phyloP scores from a whole-genome alignment of 257 asterid species.

The Solanum tarapatanum region DNA sequence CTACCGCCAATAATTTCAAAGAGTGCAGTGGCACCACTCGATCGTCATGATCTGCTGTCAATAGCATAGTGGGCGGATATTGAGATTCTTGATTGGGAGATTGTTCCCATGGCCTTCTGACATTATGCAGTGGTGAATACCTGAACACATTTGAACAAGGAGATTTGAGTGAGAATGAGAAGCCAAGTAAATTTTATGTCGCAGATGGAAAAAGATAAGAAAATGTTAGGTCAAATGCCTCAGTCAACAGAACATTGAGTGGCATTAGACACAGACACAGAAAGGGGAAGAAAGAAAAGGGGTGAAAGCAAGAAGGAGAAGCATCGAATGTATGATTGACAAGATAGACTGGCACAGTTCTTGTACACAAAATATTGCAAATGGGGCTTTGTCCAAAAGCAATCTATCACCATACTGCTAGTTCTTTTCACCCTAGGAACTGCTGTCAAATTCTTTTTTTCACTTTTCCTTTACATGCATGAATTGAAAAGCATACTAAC shows the following conservation, averaged over 20 bases:
- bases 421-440: neutral
- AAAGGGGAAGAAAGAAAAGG: neutral
- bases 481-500: neutral
- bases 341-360: neutral
- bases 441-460: neutral
- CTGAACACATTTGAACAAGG: constrained; percentile 16
- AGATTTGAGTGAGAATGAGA: neutral
- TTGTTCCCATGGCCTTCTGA: constrained; percentile 83
- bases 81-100: constrained; percentile 33
- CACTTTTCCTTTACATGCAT: neutral
- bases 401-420: neutral
- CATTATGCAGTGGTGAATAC: constrained; percentile 92
- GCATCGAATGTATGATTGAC: neutral
- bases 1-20: constrained; percentile 75
- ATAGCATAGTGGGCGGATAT: constrained; percentile 83
- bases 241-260: neutral
- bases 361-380: neutral
- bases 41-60: constrained; percentile 98
- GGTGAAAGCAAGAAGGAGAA: neutral
- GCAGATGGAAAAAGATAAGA: neutral
- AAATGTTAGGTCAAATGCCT: neutral
- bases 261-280: neutral
- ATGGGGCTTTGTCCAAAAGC: neutral
- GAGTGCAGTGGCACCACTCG: constrained; percentile 98
- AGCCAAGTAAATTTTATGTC: neutral